Conservation (phyloP, 2,329 filamentous ascomycete species). For the Penicillium sp. region DNA sequence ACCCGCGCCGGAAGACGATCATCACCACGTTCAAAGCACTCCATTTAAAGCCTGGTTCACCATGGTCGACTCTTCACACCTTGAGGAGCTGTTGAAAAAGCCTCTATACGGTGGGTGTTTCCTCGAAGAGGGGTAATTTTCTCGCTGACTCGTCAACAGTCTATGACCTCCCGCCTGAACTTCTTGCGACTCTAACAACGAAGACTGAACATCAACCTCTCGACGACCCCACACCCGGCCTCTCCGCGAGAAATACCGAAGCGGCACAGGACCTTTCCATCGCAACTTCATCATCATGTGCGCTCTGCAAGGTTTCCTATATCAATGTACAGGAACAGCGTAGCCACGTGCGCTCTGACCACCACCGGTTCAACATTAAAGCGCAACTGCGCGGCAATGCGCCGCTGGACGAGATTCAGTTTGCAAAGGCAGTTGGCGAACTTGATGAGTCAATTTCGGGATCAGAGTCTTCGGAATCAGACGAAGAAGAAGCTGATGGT, state of each 20-base stretch:
- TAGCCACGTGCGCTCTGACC: constrained; percentile 82
- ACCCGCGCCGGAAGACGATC: background rate
- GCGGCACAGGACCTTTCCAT: constrained; percentile 43
- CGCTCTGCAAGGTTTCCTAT: constrained; percentile 75
- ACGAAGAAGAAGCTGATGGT: constrained; percentile 60
- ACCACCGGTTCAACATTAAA: constrained; percentile 93
- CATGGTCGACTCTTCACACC: constrained; percentile 24
- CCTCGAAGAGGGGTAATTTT: background rate
- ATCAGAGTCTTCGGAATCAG: constrained; percentile 67
- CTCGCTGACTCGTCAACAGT: constrained; percentile 54
- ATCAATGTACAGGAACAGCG: constrained; percentile 75
- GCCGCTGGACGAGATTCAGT: constrained; percentile 76
- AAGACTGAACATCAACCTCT: constrained; percentile 49
- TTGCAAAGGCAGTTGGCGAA: constrained; percentile 80
- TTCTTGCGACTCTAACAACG: constrained; percentile 67
- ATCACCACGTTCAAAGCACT: background rate
- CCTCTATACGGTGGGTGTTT: constrained; percentile 50
- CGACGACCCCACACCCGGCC: constrained; percentile 24
- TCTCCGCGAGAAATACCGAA: constrained; percentile 25
- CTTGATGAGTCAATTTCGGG: constrained; percentile 91
- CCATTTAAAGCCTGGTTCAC: background rate
- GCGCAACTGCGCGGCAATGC: constrained; percentile 76
- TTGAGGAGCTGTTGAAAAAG: constrained; percentile 46
- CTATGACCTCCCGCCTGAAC: constrained; percentile 76
- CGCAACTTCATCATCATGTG: constrained; percentile 69